A percentile compares a stretch with the other conserved stretches of the same genome.
Conservation (phyloP, 176 grass and related monocot genomes). For the Alloteropsis semialata region DNA sequence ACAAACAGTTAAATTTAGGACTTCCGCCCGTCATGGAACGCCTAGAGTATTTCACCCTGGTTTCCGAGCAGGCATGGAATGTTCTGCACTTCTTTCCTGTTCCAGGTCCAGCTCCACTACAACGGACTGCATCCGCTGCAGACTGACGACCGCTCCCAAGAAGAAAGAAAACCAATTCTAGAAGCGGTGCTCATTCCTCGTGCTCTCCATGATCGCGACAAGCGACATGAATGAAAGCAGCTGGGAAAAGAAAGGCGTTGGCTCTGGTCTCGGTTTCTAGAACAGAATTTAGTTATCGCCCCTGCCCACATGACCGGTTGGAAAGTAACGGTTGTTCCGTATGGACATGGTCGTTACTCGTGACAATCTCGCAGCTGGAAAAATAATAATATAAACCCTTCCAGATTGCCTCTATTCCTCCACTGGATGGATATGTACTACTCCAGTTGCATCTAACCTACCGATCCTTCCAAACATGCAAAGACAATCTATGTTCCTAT, state of each 20-base stretch:
- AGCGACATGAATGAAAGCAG: background rate
- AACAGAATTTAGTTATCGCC: background rate
- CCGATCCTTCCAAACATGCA: conserved; percentile 9
- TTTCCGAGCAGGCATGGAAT: background rate
- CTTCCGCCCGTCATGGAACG: background rate
- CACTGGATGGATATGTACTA: background rate
- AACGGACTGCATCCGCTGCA: background rate
- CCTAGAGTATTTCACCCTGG: background rate
- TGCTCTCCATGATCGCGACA: background rate
- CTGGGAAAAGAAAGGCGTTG: background rate
- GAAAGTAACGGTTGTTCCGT: too few relatives aligned
- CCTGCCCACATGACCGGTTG: background rate
- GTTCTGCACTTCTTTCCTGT: too few relatives aligned
- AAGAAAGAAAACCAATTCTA: background rate
- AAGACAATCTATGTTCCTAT: background rate
- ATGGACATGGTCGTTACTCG: background rate
- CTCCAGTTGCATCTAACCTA: background rate
- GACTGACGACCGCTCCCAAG: background rate
- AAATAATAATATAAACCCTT: background rate
- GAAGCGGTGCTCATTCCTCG: background rate
- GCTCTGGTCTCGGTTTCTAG: conserved; percentile 9
- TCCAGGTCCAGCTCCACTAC: background rate
- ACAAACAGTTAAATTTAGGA: too few relatives aligned
- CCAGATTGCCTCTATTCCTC: background rate
- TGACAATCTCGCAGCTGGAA: background rate